Conservation (phyloP, 1,284 basidiomycete genomes). For the Apiotrichum porosum region DNA sequence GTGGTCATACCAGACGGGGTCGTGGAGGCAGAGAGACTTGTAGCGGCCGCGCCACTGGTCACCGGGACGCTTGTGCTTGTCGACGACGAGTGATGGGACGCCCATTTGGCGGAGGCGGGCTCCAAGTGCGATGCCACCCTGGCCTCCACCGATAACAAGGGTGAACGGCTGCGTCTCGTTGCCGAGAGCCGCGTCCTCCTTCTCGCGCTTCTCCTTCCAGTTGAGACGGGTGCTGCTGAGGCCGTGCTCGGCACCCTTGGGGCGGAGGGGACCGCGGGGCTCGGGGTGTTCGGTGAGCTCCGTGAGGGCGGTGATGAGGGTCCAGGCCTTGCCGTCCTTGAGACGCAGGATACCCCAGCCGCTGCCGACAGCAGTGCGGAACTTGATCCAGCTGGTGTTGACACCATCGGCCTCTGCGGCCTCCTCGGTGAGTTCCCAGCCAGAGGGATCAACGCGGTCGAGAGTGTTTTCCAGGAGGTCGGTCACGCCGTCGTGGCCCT, state of each 20-base stretch:
- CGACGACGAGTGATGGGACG: constrained; percentile 43
- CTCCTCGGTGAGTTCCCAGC: constrained; percentile 9
- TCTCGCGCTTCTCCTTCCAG: constrained; percentile 29
- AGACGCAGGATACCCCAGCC: constrained; percentile 26
- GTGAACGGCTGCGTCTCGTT: constrained; percentile 24
- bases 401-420: constrained; percentile 30
- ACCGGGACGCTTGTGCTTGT: constrained; percentile 42
- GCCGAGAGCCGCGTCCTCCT: constrained; percentile 15
- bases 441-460: constrained; percentile 4
- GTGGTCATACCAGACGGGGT: constrained; percentile 53
- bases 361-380: constrained; percentile 48
- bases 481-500: constrained; percentile 43
- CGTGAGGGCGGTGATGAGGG: constrained; percentile 57
- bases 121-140: constrained; percentile 29
- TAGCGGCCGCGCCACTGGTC: constrained; percentile 53
- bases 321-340: constrained; percentile 54
- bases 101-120: constrained; percentile 48
- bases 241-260: constrained; percentile 16
- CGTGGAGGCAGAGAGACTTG: constrained; percentile 58
- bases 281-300: constrained; percentile 54
- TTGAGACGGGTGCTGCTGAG: constrained; percentile 19
- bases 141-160: constrained; percentile 25
- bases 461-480: constrained; percentile 10
- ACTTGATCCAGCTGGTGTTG: constrained; percentile 24
- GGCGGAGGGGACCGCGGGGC: constrained; percentile 12